Percentiles rank a stretch among this genome's conserved stretches.
Conservation (phyloP, 345 rosid genomes). For the Durio zibethinus region DNA sequence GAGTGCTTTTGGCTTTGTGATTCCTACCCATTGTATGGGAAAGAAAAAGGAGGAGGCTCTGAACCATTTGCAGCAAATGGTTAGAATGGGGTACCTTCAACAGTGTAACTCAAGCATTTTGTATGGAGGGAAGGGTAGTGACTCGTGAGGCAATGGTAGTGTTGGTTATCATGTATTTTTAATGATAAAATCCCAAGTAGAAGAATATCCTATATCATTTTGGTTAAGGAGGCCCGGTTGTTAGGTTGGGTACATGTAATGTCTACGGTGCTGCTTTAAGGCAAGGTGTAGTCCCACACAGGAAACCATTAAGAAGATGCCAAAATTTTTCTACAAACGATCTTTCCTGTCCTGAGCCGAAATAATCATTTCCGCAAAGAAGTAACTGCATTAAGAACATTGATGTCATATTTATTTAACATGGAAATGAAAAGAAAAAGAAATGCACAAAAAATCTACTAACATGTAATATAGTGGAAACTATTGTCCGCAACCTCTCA, state of each 20-base stretch:
- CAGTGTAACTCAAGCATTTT: conserved; percentile 46
- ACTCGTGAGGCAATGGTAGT: conserved; percentile 39
- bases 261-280: conserved; percentile 55
- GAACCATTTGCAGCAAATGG: conserved; percentile 26
- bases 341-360: too few relatives aligned
- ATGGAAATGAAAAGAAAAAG: too few relatives aligned
- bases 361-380: too few relatives aligned
- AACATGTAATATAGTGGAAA: too few relatives aligned
- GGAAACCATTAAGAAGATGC: conserved; percentile 24
- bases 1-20: conserved; percentile 31
- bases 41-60: conserved; percentile 39
- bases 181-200: conserved; percentile 32
- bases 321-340: background rate
- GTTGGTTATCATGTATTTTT: conserved; percentile 34
- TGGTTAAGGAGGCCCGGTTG: conserved; percentile 22
- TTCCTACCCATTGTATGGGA: conserved; percentile 34
- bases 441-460: too few relatives aligned
- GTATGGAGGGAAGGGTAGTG: conserved; percentile 33
- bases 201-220: too few relatives aligned
- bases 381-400: too few relatives aligned
- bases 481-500: too few relatives aligned
- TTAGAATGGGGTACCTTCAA: conserved; percentile 34
- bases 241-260: too few relatives aligned
- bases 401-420: too few relatives aligned
- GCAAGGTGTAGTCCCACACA: conserved; percentile 40